phyloP scores from a whole-genome alignment of 192 early-diverging fungal genomes.

The Gigaspora rosea region DNA sequence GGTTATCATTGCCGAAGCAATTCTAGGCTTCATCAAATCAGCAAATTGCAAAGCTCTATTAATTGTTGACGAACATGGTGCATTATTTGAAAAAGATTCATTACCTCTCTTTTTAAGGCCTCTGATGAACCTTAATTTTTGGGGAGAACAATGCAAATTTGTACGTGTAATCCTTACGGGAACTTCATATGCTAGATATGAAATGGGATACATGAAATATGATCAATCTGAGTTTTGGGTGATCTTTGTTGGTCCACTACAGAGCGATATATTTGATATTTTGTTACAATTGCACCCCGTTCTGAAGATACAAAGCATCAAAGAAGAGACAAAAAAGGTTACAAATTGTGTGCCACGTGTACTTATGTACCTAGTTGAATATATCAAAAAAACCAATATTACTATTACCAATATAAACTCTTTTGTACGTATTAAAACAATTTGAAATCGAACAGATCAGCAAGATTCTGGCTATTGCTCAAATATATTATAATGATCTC shows the following conservation, averaged over 20 bases:
- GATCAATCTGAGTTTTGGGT: slow-evolving; percentile 23
- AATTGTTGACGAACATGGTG: slow-evolving; percentile 41
- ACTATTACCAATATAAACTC: slow-evolving; percentile 12
- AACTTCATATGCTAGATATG: slow-evolving; percentile 21
- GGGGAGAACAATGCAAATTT: slow-evolving; percentile 32
- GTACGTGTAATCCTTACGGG: slow-evolving; percentile 32
- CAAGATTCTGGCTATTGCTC: slow-evolving; percentile 7
- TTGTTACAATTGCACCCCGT: slow-evolving; percentile 24
- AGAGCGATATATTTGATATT: slow-evolving; percentile 26
- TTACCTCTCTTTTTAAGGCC: slow-evolving; percentile 23
- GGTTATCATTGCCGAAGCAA: neutral
- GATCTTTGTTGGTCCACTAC: slow-evolving; percentile 34
- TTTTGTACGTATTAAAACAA: slow-evolving; percentile 20
- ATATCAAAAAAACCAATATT: slow-evolving; percentile 14
- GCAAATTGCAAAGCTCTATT: slow-evolving; percentile 29
- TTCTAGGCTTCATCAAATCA: slow-evolving; percentile 7
- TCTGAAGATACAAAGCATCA: slow-evolving; percentile 18
- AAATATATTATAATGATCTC: slow-evolving; percentile 18
- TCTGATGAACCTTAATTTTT: slow-evolving; percentile 29
- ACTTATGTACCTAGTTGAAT: slow-evolving; percentile 25
- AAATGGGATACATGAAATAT: slow-evolving; percentile 31
- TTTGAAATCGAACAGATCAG: slow-evolving; percentile 7
- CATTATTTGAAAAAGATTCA: slow-evolving; percentile 30
- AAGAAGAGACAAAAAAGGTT: slow-evolving; percentile 21
- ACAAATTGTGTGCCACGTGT: slow-evolving; percentile 41